Evolutionary conservation across 257 asterid species (phyloP), one percentile per base, ranked within the genome.

Genomic region (Salvia rosmarinus): DNA sequence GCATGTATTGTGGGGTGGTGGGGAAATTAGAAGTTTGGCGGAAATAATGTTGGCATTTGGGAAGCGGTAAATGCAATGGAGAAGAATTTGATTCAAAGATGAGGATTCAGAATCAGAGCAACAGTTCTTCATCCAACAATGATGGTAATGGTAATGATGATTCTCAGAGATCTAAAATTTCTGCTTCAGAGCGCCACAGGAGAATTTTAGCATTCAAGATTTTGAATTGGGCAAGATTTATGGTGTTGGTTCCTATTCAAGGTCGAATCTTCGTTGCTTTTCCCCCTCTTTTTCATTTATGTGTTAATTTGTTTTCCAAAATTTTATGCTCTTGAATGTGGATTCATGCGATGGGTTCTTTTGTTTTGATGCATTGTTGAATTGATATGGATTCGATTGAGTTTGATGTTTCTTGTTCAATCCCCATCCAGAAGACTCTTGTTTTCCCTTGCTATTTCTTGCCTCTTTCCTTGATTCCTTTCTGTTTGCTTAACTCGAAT

Each of bases 211-310:
- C 77, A 86, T 93, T 43, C 97, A 93, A 78, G 98, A 93, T 83
- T 93, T 93, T 83, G 96, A 93, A 85, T 79, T 93, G 89, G 98
- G 96, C 57, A 93, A 90, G 90, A 89, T 93, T 90, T 93, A 93
- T 86, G 98, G 98, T 49, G 97, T 88, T 81, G 98, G 98, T 84
- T 93, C 98, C 77, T 93, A 93, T 85, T 93, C 98, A 75, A 93
- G 98, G 98, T 90, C 35, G 64, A 40, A 61, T 73, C 60, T 66
- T 76, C 61, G 11, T 23, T 32, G 37, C 37, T 32, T 54, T 21
- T 47, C 21, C 46, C 30, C 43, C 42, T 6, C 14, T 3, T 59
- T 17, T 11, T 17, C 44, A 32, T 51, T 72, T 12, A 7, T 19
- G 42, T n/a, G 19, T 43, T 12, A 9, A 16, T 52, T 63, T 23